These are phyloP conservation scores for Diaporthe velutina DNA, from an alignment of 2,329 filamentous ascomycete genomes.

Conservation along the genomic window DNA sequence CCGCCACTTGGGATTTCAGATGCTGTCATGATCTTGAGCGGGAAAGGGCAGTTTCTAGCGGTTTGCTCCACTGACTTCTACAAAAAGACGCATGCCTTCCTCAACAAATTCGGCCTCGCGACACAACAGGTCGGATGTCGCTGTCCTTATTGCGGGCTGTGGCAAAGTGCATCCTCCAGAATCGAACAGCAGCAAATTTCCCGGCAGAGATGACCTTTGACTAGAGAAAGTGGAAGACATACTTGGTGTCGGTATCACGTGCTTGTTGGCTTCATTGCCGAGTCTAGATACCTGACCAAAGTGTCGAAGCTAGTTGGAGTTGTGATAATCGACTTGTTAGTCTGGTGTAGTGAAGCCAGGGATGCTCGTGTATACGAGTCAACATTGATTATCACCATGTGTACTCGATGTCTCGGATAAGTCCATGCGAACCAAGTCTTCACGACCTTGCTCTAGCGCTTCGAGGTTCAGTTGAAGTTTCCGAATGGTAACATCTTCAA, in stretches of 20 bases:
- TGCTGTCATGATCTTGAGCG: not conserved
- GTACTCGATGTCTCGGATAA: not conserved
- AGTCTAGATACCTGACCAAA: not conserved
- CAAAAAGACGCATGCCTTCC: not conserved
- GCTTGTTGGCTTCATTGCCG: not conserved
- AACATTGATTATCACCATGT: not conserved
- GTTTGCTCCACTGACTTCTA: not conserved
- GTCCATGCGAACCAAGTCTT: not conserved
- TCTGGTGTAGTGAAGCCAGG: not conserved
- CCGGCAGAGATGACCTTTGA: not conserved
- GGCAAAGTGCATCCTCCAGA: not conserved
- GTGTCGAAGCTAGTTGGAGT: no score
- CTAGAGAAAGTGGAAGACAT: not conserved
- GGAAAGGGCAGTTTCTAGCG: not conserved
- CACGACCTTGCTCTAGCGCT: not conserved
- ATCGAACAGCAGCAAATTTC: no score
- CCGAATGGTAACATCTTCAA: not conserved
- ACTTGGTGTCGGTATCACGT: not conserved
- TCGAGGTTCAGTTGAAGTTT: not conserved
- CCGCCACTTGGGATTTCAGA: not conserved
- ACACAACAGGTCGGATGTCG: not conserved
- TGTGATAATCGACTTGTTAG: not conserved
- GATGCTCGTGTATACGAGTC: slow-evolving; percentile 9
- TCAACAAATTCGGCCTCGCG: not conserved
- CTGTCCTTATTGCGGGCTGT: not conserved